Base-by-base conservation (phyloP, 2,329 filamentous ascomycete genomes). In the Colletotrichum sp. region DNA sequence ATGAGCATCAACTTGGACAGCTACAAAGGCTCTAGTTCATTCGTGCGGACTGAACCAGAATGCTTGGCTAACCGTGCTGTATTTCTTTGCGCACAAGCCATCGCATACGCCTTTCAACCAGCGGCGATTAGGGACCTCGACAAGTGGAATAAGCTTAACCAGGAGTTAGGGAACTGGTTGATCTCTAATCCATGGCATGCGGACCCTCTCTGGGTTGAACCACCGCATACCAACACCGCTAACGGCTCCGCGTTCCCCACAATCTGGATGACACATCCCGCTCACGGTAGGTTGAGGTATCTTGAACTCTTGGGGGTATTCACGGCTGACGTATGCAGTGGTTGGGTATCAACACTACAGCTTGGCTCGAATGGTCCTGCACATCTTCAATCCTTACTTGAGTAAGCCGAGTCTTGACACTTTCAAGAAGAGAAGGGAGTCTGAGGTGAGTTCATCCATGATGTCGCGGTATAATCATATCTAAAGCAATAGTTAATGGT, bases 261-360 rank as follows among this genome's bases (percentile, higher is more conserved):
- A 3, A 72, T 79, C 24, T 75, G 79, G 74, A 71, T 78, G 16
- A 66, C 77, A 15, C 57, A 69, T 16, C 44, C 44, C 6, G 69
- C 44, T 13, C 52, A 68, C 44, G 62, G 59, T 64, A 8, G 30
- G 24, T 59, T 3, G 2, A 7, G 2, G 10, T 4, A 52, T 0
- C 8, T 4, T 3, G 3, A 8, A 52, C 0, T 6, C 44, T 22
- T 13, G 10, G n/a, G 5, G 6, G 2, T n/a, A 26, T 65, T 9
- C 10, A 13, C 3, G 0, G n/a, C 44, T 52, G 44, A 52, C 63
- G 1, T 6, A 52, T 1, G 2, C 0, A 81, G 84, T 84, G 2
- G 83, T 84, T 4, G 86, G 83, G 0, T 80, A 85, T 60, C 84
- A 86, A 70, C 84, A 87, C 75, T 85, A 84, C 63, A 83, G 85